These are phyloP conservation scores for Boeremia lycopersici DNA, from an alignment of 2,329 filamentous ascomycete genomes.

Conservation along the genomic window DNA sequence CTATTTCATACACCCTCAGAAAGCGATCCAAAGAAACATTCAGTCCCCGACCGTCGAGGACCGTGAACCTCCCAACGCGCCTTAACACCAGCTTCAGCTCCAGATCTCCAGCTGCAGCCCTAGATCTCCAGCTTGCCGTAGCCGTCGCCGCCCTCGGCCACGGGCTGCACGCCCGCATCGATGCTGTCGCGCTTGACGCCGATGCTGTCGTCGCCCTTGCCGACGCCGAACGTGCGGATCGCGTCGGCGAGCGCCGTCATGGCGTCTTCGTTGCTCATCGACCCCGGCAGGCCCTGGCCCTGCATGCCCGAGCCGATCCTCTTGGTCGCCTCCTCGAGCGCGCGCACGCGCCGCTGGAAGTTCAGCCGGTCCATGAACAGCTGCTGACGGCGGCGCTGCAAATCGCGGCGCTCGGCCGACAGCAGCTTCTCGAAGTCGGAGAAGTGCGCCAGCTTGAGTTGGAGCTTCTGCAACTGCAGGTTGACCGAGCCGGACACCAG, in stretches of 20 bases:
- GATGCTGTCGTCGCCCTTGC: slow-evolving; percentile 45
- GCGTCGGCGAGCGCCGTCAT: slow-evolving; percentile 43
- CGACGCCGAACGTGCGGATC: slow-evolving; percentile 42
- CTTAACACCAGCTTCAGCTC: slow-evolving; percentile 7
- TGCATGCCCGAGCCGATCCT: slow-evolving; percentile 44
- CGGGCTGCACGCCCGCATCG: slow-evolving; percentile 34
- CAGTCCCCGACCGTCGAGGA: slow-evolving; percentile 7
- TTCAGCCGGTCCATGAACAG: slow-evolving; percentile 89
- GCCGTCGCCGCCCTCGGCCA: slow-evolving; percentile 42
- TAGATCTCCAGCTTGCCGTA: slow-evolving; percentile 46
- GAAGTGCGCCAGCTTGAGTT: slow-evolving; percentile 95
- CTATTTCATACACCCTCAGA: slow-evolving; percentile 9
- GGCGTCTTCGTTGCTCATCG: slow-evolving; percentile 41
- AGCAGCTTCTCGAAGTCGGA: slow-evolving; percentile 93
- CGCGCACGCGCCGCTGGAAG: slow-evolving; percentile 85
- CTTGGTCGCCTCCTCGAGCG: slow-evolving; percentile 78
- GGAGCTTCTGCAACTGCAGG: slow-evolving; percentile 91
- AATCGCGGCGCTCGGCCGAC: slow-evolving; percentile 87
- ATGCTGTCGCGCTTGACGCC: slow-evolving; percentile 39
- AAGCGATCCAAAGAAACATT: slow-evolving; percentile 4
- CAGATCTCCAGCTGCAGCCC: neutral
- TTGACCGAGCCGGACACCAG: slow-evolving; percentile 93
- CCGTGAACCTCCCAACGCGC: slow-evolving; percentile 10
- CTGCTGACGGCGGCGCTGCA: slow-evolving; percentile 90
- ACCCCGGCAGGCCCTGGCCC: slow-evolving; percentile 40